phyloP scores from a whole-genome alignment of 257 asterid genomes.

The Schizonepeta tenuifolia region DNA sequence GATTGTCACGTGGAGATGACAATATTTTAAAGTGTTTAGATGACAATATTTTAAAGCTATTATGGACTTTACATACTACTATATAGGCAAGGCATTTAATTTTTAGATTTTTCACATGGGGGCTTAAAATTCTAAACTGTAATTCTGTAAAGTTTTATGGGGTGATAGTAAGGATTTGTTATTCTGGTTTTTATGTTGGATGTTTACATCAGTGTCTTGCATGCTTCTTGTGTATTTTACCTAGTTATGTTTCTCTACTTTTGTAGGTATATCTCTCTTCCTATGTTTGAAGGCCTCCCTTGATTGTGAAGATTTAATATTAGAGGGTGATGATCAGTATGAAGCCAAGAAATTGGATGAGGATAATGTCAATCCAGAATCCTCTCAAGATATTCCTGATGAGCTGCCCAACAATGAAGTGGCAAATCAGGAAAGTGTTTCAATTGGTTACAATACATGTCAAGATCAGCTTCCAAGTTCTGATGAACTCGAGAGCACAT shows the following conservation, averaged over 20 bases:
- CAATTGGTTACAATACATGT: background rate
- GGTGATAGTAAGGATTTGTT: background rate
- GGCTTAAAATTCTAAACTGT: background rate
- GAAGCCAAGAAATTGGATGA: conserved; percentile 28
- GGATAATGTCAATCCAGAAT: conserved; percentile 12
- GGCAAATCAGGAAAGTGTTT: conserved; percentile 3
- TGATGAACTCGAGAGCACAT: conserved; percentile 20
- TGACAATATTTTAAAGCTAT: no score
- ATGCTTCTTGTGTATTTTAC: background rate
- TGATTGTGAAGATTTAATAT: conserved; percentile 22
- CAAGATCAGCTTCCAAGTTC: background rate
- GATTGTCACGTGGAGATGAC: background rate
- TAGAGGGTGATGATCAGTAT: conserved; percentile 27
- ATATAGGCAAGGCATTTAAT: background rate
- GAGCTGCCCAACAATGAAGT: conserved; percentile 23
- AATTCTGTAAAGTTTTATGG: background rate
- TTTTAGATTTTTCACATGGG: background rate
- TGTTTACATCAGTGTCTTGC: background rate
- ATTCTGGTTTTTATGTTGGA: background rate
- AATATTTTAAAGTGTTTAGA: no score
- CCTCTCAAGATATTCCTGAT: conserved; percentile 27
- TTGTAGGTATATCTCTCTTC: conserved; percentile 33
- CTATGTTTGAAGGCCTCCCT: conserved; percentile 13
- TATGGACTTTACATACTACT: background rate
- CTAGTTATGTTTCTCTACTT: background rate